These are phyloP conservation scores for Colletotrichum sp. DNA, from an alignment of 2,329 filamentous ascomycete species.

Conservation along the genomic window DNA sequence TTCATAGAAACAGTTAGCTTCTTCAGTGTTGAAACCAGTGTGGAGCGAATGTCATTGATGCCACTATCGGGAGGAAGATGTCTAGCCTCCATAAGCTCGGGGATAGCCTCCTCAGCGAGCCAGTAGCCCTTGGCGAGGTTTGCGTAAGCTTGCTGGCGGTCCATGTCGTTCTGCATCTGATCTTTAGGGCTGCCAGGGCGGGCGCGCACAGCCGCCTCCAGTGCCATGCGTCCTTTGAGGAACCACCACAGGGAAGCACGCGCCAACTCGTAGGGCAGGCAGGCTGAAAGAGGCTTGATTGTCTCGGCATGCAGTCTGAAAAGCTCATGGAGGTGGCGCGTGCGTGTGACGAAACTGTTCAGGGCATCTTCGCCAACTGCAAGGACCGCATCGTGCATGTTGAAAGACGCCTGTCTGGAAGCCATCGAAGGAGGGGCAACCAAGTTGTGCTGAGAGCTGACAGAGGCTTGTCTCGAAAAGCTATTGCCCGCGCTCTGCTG, in stretches of 20 bases:
- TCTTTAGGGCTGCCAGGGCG: conserved; percentile 59
- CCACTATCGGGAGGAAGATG: conserved; percentile 49
- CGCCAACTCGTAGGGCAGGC: conserved; percentile 70
- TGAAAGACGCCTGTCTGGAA: conserved; percentile 37
- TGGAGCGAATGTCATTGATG: conserved; percentile 58
- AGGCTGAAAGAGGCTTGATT: conserved; percentile 68
- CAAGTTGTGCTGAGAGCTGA: conserved; percentile 20
- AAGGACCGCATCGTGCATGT: conserved; percentile 44
- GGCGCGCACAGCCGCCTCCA: conserved; percentile 75
- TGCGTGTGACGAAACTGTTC: conserved; percentile 71
- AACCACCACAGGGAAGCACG: conserved; percentile 90
- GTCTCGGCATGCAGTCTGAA: conserved; percentile 82
- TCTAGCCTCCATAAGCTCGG: conserved; percentile 51
- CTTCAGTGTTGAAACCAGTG: conserved; percentile 68
- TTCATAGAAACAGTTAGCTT: conserved; percentile 85
- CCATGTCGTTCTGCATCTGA: conserved; percentile 57
- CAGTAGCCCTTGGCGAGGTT: conserved; percentile 87
- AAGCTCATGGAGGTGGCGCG: conserved; percentile 75
- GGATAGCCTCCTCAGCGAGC: conserved; percentile 67
- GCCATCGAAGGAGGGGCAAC: conserved; percentile 29
- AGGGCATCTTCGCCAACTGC: conserved; percentile 70
- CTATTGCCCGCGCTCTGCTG: conserved; percentile 4
- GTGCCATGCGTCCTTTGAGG: conserved; percentile 75
- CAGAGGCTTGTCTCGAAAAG: conserved; percentile 20
- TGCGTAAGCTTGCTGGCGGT: conserved; percentile 79